phyloP scores from a whole-genome alignment of 805 yeast species.

The Wickerhamiella spandovensis region DNA sequence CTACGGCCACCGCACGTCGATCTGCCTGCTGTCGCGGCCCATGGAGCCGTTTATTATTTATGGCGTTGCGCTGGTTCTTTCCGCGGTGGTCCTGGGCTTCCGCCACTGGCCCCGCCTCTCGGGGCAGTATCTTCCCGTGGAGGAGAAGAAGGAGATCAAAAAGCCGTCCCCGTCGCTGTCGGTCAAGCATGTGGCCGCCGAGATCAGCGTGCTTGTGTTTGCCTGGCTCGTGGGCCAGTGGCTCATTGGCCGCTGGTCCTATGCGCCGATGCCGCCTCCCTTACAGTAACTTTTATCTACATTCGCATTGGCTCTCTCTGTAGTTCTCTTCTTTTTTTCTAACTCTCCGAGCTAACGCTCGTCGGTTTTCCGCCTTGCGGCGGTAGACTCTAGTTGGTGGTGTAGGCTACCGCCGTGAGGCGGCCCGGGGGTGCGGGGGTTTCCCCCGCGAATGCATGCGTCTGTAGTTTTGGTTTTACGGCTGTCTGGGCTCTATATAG shows the following conservation, averaged over 20 bases:
- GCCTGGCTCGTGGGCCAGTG: neutral
- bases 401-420: too few relatives aligned
- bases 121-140: neutral
- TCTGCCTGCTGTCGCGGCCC: slow-evolving; percentile 24
- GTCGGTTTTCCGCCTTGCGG: too few relatives aligned
- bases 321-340: too few relatives aligned
- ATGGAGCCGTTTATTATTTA: slow-evolving; percentile 21
- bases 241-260: neutral
- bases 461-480: too few relatives aligned
- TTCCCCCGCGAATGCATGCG: too few relatives aligned
- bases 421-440: too few relatives aligned
- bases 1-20: slow-evolving; percentile 16
- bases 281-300: neutral
- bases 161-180: neutral
- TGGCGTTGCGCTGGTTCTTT: slow-evolving; percentile 7
- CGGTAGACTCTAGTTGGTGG: too few relatives aligned
- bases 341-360: too few relatives aligned
- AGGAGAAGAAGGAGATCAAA: neutral
- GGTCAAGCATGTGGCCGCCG: neutral
- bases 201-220: neutral
- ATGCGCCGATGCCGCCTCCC: neutral
- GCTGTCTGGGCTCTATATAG: too few relatives aligned
- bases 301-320: neutral
- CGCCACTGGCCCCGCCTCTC: neutral
- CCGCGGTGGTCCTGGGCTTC: slow-evolving; percentile 1